These are phyloP conservation scores for Geosmithia morbida DNA, from an alignment of 2,329 filamentous ascomycete species.

Conservation along the genomic window DNA sequence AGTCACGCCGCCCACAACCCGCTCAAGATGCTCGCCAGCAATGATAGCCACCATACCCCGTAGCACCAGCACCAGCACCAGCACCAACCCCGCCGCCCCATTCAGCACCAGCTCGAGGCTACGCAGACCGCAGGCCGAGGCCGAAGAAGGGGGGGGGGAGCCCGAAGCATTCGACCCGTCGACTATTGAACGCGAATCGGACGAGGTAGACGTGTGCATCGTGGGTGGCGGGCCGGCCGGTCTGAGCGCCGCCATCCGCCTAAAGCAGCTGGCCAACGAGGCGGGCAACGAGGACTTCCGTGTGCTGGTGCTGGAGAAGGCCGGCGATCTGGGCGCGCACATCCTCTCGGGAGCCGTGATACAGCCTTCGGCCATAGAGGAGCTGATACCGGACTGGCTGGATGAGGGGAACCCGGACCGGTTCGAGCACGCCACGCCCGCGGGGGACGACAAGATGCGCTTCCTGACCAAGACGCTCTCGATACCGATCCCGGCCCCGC, in stretches of 20 bases:
- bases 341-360: slow-evolving; percentile 94
- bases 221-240: slow-evolving; percentile 92
- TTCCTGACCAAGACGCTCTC: slow-evolving; percentile 74
- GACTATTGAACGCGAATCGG: slow-evolving; percentile 69
- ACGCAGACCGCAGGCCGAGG: slow-evolving; percentile 5
- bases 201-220: slow-evolving; percentile 93
- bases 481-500: slow-evolving; percentile 73
- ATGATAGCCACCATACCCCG: slow-evolving; percentile 3
- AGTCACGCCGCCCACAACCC: slow-evolving; percentile 3
- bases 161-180: slow-evolving; percentile 51
- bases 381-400: slow-evolving; percentile 89
- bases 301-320: slow-evolving; percentile 86
- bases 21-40: slow-evolving; percentile 1
- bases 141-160: slow-evolving; percentile 6
- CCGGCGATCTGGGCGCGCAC: slow-evolving; percentile 86
- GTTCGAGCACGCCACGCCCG: slow-evolving; percentile 79
- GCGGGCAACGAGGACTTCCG: slow-evolving; percentile 93
- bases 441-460: slow-evolving; percentile 75
- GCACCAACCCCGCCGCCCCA: slow-evolving; percentile 9
- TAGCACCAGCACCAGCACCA: background rate
- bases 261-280: slow-evolving; percentile 92
- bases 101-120: slow-evolving; percentile 18
- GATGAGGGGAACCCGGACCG: slow-evolving; percentile 74
- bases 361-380: slow-evolving; percentile 74
- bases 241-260: slow-evolving; percentile 77